Evolutionary conservation across 495 filamentous ascomycete species (phyloP).

Genomic region (Tuber magnatum): DNA sequence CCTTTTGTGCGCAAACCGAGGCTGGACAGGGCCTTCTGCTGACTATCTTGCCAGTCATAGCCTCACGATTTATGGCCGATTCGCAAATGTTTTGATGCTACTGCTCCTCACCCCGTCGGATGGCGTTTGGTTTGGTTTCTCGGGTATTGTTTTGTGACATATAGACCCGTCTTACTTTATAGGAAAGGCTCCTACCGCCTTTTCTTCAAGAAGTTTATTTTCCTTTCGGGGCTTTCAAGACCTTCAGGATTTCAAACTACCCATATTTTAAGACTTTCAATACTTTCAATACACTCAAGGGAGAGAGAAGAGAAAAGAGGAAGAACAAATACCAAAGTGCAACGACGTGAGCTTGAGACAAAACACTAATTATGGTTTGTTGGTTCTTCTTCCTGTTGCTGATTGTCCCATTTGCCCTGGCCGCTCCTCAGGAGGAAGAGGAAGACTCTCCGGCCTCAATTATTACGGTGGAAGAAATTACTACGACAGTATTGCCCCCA

Average conservation of each 20-base stretch:
- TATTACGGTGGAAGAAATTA: not conserved
- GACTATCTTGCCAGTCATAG: not conserved
- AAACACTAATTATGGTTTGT: not conserved
- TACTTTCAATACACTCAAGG: not conserved
- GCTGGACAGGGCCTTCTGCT: not conserved
- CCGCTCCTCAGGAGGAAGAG: not conserved
- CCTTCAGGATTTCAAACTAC: not conserved
- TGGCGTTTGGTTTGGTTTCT: not conserved
- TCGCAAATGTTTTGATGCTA: not conserved
- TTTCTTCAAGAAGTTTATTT: not conserved
- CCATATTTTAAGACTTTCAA: not conserved
- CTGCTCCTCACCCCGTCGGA: not conserved
- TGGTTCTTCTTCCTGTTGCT: not conserved
- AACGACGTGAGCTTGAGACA: not conserved
- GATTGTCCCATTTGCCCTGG: not conserved
- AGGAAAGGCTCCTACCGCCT: not conserved
- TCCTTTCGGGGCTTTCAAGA: not conserved
- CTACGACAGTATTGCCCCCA: not conserved
- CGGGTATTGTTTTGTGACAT: not conserved
- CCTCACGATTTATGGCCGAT: not conserved
- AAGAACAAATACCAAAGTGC: not conserved
- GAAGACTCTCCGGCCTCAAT: not conserved
- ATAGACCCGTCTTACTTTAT: not conserved
- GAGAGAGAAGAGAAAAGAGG: not conserved
- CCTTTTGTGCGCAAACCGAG: not conserved